Evolutionary conservation across 2,329 filamentous ascomycete species (phyloP).

Genomic region (Pyricularia sp.): DNA sequence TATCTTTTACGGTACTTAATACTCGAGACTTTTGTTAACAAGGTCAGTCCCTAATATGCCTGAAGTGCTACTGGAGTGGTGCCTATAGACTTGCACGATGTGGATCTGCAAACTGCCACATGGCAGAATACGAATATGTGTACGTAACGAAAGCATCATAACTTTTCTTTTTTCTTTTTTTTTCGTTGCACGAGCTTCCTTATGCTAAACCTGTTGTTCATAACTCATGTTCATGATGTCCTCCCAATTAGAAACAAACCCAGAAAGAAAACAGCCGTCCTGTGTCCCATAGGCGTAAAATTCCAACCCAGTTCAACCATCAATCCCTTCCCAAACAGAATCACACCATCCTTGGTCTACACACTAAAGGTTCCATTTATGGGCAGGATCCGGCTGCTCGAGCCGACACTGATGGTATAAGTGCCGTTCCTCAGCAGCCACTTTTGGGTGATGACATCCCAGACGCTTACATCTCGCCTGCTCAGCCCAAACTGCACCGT

Average conservation of each 20-base stretch:
- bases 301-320: neutral
- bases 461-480: constrained; percentile 52
- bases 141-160: neutral
- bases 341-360: neutral
- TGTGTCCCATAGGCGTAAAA: neutral
- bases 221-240: neutral
- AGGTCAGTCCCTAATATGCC: neutral
- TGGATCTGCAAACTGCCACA: no score
- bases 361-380: constrained; percentile 22
- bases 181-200: neutral
- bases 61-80: neutral
- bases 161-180: neutral
- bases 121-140: no score
- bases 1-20: neutral
- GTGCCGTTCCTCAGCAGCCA: constrained; percentile 37
- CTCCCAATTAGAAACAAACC: neutral
- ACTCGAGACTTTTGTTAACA: neutral
- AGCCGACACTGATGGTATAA: constrained; percentile 28
- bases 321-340: neutral
- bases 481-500: constrained; percentile 40
- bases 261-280: neutral
- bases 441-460: constrained; percentile 47
- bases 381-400: constrained; percentile 28
- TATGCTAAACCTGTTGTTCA: neutral
- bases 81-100: neutral